Base-by-base conservation (phyloP, 805 yeast genomes). In the Kodamaea hsintzibuensis region DNA sequence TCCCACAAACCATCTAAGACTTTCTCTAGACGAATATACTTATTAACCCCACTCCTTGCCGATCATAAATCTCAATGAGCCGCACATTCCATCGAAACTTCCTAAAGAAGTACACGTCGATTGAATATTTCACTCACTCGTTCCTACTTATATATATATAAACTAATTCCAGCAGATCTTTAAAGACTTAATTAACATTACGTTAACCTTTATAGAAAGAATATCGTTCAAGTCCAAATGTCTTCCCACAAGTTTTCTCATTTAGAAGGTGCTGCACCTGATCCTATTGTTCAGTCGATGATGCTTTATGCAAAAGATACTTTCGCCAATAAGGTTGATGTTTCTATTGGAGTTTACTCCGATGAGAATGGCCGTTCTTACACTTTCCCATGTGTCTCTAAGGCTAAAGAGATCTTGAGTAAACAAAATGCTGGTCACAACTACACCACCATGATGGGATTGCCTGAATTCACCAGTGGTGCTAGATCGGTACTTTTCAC, bases 261-360 rank as follows among this genome's bases (percentile, higher is more conserved):
- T 27, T 57, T 65, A 25, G 55, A 45, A 22, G 54, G 59, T 37
- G 66, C 62, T 42, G 63, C 56, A 6, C 59, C 66, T 10, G 76
- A 71, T 55, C 73, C 73, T 17, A 70, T 71, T 19, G 58, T 67
- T 25, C 56, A 60, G 38, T 61, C 64, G 16, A 58, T 64, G 60
- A 47, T 52, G 5, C 52, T 52, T 19, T 68, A 56, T 55, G 53
- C 50, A 18, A 22, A 53, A 30, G 80, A 77, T 60, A 50, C 62
- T 14, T 40, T 56, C 48, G 70, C 75, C 13, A 42, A 62, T 35
- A 75, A 76, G 58, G 66, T 76, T 27, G 80, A 77, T 55, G 73
- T 76, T 17, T 65, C 75, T 33, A 76, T 77, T 30, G 81, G 81
- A 12, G 80, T 77, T n/a, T 77, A 76, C 63, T 75, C 75, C 52